Evolutionary conservation across 31 red algal species (phyloP), one percentile per base, ranked within the genome.

Genomic region (Odonthalia washingtoniensis): DNA sequence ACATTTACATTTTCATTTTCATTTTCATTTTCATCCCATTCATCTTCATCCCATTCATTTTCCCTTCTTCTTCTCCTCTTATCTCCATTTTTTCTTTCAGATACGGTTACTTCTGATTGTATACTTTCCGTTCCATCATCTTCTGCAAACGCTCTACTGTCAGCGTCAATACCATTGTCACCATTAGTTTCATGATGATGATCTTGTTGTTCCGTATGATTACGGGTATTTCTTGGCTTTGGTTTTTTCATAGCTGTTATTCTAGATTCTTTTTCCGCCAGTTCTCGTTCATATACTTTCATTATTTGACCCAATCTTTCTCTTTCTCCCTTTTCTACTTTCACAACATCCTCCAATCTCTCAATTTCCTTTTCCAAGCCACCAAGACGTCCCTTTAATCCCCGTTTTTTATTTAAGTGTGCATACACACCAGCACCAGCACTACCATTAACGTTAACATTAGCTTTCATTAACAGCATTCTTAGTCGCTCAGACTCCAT

Each of bases 291-390:
- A 43, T 92, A 92, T 26, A 72, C 61, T 17, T 41, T 39, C 65
- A 92, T 63, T 32, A 85, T 80, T 65, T 81, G 74, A 40, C 65
- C 78, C 69, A 92, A 62, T 69, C 61, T 86, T 65, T 84, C 81
- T 65, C 82, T 61, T 39, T 92, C 90, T 12, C 53, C 65, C 74
- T 76, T 43, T 12, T 67, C 76, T 82, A 86, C 74, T 37, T 76
- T 57, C 66, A 92, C 40, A 27, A 92, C 46, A 14, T 62, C 44
- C 49, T 92, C 90, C 42, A 81, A 64, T 17, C 80, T 77, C 61
- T 92, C 90, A 38, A 92, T 64, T 65, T 92, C 90, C 65, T 67
- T 78, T 46, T 92, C 90, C 46, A 92, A 69, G 24, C 65, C 65
- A 21, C 4, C 16, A 70, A 85, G 63, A 49, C 78, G 64, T 34